Evolutionary conservation across 805 yeast genomes (phyloP).

Genomic region (Huiozyma naganishii): DNA sequence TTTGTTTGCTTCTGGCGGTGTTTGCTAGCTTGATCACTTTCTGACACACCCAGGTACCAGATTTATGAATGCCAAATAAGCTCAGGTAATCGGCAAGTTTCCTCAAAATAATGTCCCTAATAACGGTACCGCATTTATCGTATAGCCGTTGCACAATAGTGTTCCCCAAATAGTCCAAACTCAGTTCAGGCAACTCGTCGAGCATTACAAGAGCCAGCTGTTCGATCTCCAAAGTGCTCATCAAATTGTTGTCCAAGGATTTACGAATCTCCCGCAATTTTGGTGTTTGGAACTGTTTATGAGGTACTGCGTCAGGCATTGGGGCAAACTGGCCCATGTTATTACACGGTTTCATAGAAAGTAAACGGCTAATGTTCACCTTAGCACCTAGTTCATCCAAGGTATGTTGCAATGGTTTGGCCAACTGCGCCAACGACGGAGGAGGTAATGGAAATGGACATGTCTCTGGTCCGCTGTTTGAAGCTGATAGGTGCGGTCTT

Average conservation of each 20-base stretch:
- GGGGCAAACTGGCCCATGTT: conserved; percentile 50
- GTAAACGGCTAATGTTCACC: conserved; percentile 22
- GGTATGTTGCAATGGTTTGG: conserved; percentile 3
- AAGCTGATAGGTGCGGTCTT: not conserved
- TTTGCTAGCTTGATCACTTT: conserved; percentile 73
- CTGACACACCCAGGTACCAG: conserved; percentile 99
- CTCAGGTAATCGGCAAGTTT: conserved; percentile 70
- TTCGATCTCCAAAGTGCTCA: conserved; percentile 61
- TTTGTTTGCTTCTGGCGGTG: conserved; percentile 47
- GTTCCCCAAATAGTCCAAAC: conserved; percentile 90
- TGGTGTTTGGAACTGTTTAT: conserved; percentile 80
- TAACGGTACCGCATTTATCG: conserved; percentile 53
- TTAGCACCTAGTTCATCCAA: not conserved
- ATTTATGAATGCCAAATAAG: conserved; percentile 88
- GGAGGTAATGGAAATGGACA: conserved; percentile 29
- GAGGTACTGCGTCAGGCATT: conserved; percentile 60
- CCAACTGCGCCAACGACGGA: conserved; percentile 12
- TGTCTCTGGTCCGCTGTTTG: conserved; percentile 19
- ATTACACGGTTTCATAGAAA: conserved; percentile 35
- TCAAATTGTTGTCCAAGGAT: conserved; percentile 44
- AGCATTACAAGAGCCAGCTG: conserved; percentile 75
- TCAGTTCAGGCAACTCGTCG: conserved; percentile 79
- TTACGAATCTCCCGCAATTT: conserved; percentile 80
- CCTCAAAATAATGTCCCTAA: conserved; percentile 73
- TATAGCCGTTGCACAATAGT: conserved; percentile 93